phyloP scores from a whole-genome alignment of 78 protist genomes.

The Planoprotostelium fungivorum region DNA sequence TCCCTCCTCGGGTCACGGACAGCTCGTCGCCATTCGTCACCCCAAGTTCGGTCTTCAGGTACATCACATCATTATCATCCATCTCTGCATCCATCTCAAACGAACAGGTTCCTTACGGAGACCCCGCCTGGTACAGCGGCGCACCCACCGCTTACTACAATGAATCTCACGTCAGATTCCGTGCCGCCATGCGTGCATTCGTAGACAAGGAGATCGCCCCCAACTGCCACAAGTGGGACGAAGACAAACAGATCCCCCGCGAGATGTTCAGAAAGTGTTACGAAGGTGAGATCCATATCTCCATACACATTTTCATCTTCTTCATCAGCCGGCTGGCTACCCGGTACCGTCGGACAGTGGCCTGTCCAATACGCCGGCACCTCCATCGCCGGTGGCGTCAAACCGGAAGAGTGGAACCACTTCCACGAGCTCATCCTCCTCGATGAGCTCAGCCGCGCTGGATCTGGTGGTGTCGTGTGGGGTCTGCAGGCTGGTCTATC shows the following conservation, averaged over 20 bases:
- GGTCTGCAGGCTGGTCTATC: slow-evolving; percentile 16
- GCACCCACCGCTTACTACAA: slow-evolving; percentile 30
- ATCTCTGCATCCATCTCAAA: too few relatives aligned
- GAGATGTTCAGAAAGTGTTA: slow-evolving; percentile 4
- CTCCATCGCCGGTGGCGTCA: slow-evolving; percentile 17
- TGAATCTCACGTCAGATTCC: slow-evolving; percentile 35
- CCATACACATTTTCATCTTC: background rate
- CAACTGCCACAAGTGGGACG: slow-evolving; percentile 57
- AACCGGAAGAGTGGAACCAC: slow-evolving; percentile 40
- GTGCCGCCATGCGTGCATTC: slow-evolving; percentile 28
- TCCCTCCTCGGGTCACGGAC: background rate
- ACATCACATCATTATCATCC: too few relatives aligned
- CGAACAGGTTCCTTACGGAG: slow-evolving; percentile 35
- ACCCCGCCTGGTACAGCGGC: slow-evolving; percentile 62
- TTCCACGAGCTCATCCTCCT: slow-evolving; percentile 38
- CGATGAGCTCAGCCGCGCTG: slow-evolving; percentile 24
- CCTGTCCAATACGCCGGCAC: slow-evolving; percentile 13
- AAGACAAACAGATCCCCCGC: slow-evolving; percentile 18
- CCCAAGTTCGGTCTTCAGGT: background rate
- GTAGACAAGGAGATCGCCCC: slow-evolving; percentile 59
- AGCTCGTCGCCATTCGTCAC: background rate
- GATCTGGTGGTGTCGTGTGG: slow-evolving; percentile 16
- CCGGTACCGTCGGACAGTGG: background rate
- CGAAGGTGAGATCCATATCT: background rate
- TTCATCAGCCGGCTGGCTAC: background rate